Conservation (phyloP, 1,284 basidiomycete genomes). For the Ustanciosporium gigantosporum region DNA sequence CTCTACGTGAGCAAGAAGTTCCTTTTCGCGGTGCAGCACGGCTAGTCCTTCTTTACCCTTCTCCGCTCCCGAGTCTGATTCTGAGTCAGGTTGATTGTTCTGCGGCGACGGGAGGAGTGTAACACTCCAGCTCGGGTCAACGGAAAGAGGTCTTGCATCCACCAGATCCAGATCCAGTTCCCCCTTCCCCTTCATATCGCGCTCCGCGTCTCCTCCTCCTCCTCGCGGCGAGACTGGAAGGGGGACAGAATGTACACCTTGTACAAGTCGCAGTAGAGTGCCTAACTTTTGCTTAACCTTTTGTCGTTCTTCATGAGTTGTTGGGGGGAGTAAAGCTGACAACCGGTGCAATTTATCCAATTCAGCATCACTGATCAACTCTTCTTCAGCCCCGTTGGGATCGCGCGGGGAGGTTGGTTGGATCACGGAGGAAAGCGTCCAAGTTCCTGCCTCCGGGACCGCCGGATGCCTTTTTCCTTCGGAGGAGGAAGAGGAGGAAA, state of each 20-base stretch:
- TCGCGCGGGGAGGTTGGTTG: neutral
- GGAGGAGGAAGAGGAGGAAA: too few relatives aligned
- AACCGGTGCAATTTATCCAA: conserved; percentile 34
- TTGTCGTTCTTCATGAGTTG: neutral
- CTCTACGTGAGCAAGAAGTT: conserved; percentile 2
- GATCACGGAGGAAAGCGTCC: conserved; percentile 12
- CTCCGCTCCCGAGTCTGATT: neutral
- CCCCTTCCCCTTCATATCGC: too few relatives aligned
- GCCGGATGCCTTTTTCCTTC: neutral
- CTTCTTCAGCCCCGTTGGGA: neutral
- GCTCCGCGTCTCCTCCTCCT: too few relatives aligned
- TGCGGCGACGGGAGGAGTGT: neutral
- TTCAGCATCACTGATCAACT: conserved; percentile 6
- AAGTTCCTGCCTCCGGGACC: conserved; percentile 19
- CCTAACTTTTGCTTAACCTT: conserved; percentile 9
- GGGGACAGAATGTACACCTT: conserved; percentile 1
- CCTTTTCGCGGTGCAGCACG: conserved; percentile 4
- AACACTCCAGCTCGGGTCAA: conserved; percentile 5
- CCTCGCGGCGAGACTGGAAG: too few relatives aligned
- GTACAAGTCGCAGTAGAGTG: conserved; percentile 20
- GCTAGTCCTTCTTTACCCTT: neutral
- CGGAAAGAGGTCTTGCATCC: conserved; percentile 9
- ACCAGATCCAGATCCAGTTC: too few relatives aligned
- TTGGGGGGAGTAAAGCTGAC: conserved; percentile 20
- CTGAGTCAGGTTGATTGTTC: too few relatives aligned